Base-by-base conservation (phyloP, 345 rosid species). In the Camelina hispida region DNA sequence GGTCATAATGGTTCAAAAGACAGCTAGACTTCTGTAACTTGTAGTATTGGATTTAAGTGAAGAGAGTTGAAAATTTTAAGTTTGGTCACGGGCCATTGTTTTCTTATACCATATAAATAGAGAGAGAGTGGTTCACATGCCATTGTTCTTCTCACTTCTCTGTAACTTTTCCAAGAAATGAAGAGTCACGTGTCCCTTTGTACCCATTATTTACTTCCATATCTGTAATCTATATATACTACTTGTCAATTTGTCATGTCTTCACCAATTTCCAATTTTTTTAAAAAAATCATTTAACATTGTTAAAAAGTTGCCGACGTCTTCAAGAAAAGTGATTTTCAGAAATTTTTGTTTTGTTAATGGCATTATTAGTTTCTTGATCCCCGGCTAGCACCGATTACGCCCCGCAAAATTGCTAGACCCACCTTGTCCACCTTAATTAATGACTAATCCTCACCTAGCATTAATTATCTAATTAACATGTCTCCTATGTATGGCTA, bases 61-160 rank as follows among this genome's bases (percentile, higher is more conserved):
- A 65, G 50, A 48, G 67, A 43, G 52, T 23, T 47, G 40, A 69
- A 69, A 69, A 15, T 16, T 11, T 50, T 71, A 38, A 44, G 69
- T 56, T 75, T 40, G 69, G 68, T 82, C 84, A 79, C 84, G 84
- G 81, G 73, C 71, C 71, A 68, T 71, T 70, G 77, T 71, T 71
- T 64, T 75, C 67, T 70, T 77, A 30, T 64, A 58, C 25, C 54
- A 70, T 23, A 70, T 53, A 48, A 9, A 37, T 7, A 23, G 15
- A 71, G 20, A 75, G 23, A 74, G 38, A 37, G 23, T 16, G 43
- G 72, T 77, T 77, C 80, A 77, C 80, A 71, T 77, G 80, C 72
- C 65, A 18, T 77, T 65, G 68, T 71, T 77, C 76, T 57, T 71
- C 72, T 77, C 72, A 9, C 72, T 57, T 71, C 55, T 56, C 35